These are phyloP conservation scores for Atkinsonella texensis DNA, from an alignment of 2,329 filamentous ascomycete species.

Conservation along the genomic window DNA sequence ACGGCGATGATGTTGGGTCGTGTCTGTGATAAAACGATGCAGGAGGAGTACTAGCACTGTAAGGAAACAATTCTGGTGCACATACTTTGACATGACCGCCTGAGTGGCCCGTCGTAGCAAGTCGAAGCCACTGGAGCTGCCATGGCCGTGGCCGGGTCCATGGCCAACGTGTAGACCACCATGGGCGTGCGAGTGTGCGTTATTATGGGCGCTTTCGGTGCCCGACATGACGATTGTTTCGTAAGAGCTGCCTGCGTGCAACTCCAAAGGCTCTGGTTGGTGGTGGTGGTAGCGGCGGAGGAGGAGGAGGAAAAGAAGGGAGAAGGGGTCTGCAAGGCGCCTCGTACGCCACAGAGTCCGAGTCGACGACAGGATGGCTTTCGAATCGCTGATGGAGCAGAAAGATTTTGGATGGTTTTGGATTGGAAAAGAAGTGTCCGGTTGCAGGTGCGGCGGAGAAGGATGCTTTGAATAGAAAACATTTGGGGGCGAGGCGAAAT, in stretches of 20 bases:
- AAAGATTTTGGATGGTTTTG: background rate
- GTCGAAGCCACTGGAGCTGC: constrained; percentile 37
- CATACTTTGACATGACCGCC: constrained; percentile 52
- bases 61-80: constrained; percentile 10
- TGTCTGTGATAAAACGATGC: background rate
- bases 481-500: constrained; percentile 1
- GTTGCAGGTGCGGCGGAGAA: constrained; percentile 1
- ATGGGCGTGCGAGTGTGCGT: constrained; percentile 4
- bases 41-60: too few relatives aligned
- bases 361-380: background rate
- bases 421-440: background rate
- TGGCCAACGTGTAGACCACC: constrained; percentile 11
- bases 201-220: constrained; percentile 26
- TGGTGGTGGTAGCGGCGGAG: background rate
- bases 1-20: background rate
- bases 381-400: background rate
- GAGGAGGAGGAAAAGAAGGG: background rate
- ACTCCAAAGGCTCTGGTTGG: background rate
- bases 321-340: background rate
- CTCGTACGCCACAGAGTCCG: background rate
- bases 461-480: background rate
- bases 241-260: background rate
- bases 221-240: constrained; percentile 32
- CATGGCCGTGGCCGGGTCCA: constrained; percentile 6
- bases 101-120: constrained; percentile 49